A percentile compares a stretch with the other conserved stretches of the same genome.
phyloP scores from a whole-genome alignment of 805 yeast genomes.

The Saturnispora zaruensis region DNA sequence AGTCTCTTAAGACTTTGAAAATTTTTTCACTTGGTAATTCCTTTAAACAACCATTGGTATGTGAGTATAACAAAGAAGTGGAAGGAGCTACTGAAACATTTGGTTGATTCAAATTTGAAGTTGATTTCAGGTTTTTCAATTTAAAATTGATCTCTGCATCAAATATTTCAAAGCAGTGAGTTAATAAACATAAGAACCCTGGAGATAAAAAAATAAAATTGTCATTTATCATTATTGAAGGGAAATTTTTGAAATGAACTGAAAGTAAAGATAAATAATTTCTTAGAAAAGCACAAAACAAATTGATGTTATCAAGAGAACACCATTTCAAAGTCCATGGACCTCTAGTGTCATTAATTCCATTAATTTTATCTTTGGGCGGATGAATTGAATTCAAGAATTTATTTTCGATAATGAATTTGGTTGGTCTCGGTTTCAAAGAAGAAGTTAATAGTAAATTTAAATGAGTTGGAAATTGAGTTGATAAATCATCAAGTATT shows the following conservation, averaged over 20 bases:
- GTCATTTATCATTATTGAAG: constrained; percentile 9
- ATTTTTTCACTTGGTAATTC: constrained; percentile 26
- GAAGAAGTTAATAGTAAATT: constrained; percentile 18
- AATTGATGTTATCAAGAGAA: constrained; percentile 41
- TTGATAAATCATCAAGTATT: constrained; percentile 10
- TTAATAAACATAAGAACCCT: constrained; percentile 37
- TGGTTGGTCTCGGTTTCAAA: constrained; percentile 18
- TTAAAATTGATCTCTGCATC: constrained; percentile 18
- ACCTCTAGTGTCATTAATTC: constrained; percentile 51
- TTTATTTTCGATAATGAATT: constrained; percentile 23
- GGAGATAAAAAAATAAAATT: constrained; percentile 29
- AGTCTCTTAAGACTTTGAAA: constrained; percentile 31
- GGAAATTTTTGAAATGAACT: constrained; percentile 15
- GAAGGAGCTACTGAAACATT: constrained; percentile 1
- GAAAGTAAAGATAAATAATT: constrained; percentile 39
- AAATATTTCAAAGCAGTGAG: constrained; percentile 38
- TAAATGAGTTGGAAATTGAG: constrained; percentile 22
- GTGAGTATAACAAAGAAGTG: not conserved
- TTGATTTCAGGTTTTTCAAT: constrained; percentile 2
- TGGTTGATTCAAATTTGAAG: not conserved
- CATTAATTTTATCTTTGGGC: constrained; percentile 31
- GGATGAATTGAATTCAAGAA: constrained; percentile 32
- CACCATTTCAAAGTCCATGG: constrained; percentile 59
- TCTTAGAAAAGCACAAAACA: constrained; percentile 52
- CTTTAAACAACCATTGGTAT: constrained; percentile 9